Conservation (phyloP, 1,139 yeast genomes). For the Debaryomyces nepalensis region DNA sequence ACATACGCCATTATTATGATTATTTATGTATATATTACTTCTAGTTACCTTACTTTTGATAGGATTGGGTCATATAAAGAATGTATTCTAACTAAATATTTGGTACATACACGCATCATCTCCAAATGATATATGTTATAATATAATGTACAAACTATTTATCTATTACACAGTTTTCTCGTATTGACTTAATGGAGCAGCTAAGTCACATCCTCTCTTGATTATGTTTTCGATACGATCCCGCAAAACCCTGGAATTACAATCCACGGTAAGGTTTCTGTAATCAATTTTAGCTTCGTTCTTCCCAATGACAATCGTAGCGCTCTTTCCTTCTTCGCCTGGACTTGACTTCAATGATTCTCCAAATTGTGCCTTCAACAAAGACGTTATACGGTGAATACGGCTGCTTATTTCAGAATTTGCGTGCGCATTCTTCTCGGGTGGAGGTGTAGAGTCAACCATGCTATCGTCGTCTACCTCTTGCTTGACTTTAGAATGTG, state of each 20-base stretch:
- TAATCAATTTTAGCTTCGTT: conserved; percentile 73
- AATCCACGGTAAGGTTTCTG: conserved; percentile 66
- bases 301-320: conserved; percentile 70
- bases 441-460: conserved; percentile 19
- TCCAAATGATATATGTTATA: background rate
- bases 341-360: conserved; percentile 56
- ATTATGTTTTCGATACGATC: conserved; percentile 85
- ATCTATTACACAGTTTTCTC: conserved; percentile 22
- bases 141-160: background rate
- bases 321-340: conserved; percentile 46
- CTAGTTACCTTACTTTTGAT: background rate
- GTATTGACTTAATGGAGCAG: conserved; percentile 69
- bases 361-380: conserved; percentile 88
- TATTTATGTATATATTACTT: background rate
- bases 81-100: background rate
- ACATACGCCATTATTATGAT: conserved; percentile 18
- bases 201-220: conserved; percentile 75
- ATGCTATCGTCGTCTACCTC: conserved; percentile 20
- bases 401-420: conserved; percentile 53
- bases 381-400: conserved; percentile 62
- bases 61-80: background rate
- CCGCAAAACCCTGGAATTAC: conserved; percentile 74
- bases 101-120: conserved; percentile 9
- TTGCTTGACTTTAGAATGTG: conserved; percentile 26
- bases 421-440: conserved; percentile 34